Percentiles rank a stretch among this genome's conserved stretches.
phyloP scores from a whole-genome alignment of 1,139 yeast species.

The Yamadazyma aaseri region DNA sequence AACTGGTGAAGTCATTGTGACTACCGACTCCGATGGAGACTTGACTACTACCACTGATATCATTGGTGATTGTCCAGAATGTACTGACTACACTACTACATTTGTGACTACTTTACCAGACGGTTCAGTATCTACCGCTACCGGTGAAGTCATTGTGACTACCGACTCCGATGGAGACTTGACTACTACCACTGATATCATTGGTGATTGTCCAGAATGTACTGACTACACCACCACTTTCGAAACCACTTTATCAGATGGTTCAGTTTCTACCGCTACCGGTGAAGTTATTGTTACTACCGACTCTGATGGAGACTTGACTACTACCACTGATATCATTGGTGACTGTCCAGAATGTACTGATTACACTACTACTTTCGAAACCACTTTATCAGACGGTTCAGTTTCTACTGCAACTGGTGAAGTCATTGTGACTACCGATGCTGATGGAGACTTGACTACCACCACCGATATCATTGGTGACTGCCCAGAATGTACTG shows the following conservation, averaged over 20 bases:
- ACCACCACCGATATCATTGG: conserved; percentile 10
- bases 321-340: conserved; percentile 12
- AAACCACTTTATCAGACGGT: conserved; percentile 12
- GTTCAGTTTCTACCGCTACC: conserved; percentile 5
- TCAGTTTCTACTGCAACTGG: conserved; percentile 9
- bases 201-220: conserved; percentile 13
- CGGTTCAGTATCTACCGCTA: conserved; percentile 7
- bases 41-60: conserved; percentile 3
- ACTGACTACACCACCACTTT: conserved; percentile 12
- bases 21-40: conserved; percentile 10
- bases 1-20: conserved; percentile 13
- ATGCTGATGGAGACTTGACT: conserved; percentile 12
- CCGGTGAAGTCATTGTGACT: conserved; percentile 11
- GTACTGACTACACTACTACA: conserved; percentile 13
- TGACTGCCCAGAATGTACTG: conserved; percentile 9
- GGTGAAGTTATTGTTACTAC: conserved; percentile 10
- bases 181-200: conserved; percentile 8
- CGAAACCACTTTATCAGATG: conserved; percentile 8
- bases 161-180: conserved; percentile 12
- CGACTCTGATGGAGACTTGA: conserved; percentile 9
- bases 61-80: conserved; percentile 6
- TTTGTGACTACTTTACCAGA: conserved; percentile 9
- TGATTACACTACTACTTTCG: conserved; percentile 6
- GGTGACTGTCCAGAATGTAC: conserved; percentile 13
- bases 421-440: conserved; percentile 12